Percentiles rank a stretch among this genome's conserved stretches.
Conservation (phyloP, 164 flowering plant genomes). For the Akebia trifoliata region DNA sequence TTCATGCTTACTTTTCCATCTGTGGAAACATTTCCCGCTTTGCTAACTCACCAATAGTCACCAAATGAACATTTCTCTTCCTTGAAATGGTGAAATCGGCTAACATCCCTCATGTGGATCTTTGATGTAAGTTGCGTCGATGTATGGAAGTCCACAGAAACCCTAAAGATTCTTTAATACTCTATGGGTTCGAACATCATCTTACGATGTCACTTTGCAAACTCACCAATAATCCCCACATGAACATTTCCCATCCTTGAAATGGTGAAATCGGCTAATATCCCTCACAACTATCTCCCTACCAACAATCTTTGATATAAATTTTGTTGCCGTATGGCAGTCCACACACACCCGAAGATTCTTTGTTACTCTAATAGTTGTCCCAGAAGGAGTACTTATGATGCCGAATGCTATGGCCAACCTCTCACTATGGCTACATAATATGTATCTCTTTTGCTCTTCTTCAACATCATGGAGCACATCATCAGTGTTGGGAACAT, state of each 20-base stretch:
- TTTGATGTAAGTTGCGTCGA: too few species aligned
- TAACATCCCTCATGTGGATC: too few species aligned
- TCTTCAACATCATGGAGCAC: slow-evolving; percentile 76
- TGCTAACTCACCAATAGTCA: too few species aligned
- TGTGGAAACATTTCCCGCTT: too few species aligned
- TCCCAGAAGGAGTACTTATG: slow-evolving; percentile 60
- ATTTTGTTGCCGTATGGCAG: slow-evolving; percentile 63
- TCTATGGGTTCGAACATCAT: too few species aligned
- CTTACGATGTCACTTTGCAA: too few species aligned
- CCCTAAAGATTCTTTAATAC: too few species aligned
- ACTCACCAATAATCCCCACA: slow-evolving; percentile 61
- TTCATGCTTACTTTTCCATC: too few species aligned
- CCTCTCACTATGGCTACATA: slow-evolving; percentile 54
- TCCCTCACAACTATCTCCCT: slow-evolving; percentile 69
- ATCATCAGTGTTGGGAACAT: slow-evolving; percentile 55
- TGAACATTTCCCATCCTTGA: slow-evolving; percentile 56
- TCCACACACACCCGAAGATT: slow-evolving; percentile 66
- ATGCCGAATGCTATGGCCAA: slow-evolving; percentile 69
- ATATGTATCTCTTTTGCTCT: slow-evolving; percentile 52
- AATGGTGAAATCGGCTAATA: slow-evolving; percentile 65
- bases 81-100: too few species aligned
- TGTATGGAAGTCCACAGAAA: too few species aligned
- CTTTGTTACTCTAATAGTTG: slow-evolving; percentile 59
- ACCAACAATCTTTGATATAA: slow-evolving; percentile 52
- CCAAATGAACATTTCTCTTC: too few species aligned